Evolutionary conservation across 2,329 filamentous ascomycete species (phyloP).

Genomic region (Aspergillus ibericus): DNA sequence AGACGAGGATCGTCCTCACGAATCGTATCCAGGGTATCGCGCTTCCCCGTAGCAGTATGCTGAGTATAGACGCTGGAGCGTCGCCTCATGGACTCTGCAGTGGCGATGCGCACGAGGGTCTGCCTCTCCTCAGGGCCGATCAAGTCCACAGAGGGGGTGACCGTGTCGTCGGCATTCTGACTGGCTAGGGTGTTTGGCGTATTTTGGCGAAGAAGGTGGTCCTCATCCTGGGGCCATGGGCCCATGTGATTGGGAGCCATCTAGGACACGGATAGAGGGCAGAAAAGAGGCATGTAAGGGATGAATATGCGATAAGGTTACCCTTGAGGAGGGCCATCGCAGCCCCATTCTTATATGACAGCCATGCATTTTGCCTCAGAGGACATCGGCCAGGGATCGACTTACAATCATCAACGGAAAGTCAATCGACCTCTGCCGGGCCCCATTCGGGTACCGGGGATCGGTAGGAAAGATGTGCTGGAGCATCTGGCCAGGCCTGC

Average conservation of each 20-base stretch:
- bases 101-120: slow-evolving; percentile 5
- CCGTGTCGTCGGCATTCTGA: background rate
- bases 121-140: slow-evolving; percentile 3
- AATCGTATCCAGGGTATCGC: background rate
- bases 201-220: background rate
- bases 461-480: too few species aligned
- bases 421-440: too few species aligned
- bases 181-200: background rate
- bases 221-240: background rate
- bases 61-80: slow-evolving; percentile 7
- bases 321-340: too few species aligned
- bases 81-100: slow-evolving; percentile 1
- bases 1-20: slow-evolving; percentile 3
- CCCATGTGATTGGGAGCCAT: background rate
- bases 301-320: too few species aligned
- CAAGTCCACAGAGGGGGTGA: background rate
- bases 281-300: too few species aligned
- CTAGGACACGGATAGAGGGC: background rate
- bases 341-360: too few species aligned
- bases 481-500: too few species aligned
- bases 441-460: too few species aligned
- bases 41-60: background rate
- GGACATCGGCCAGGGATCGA: too few species aligned
- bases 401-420: too few species aligned
- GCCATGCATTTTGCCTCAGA: too few species aligned